Evolutionary conservation across 495 filamentous ascomycete species (phyloP), one percentile per base, ranked within the genome.

Genomic region (Chlorociboria aeruginascens): DNA sequence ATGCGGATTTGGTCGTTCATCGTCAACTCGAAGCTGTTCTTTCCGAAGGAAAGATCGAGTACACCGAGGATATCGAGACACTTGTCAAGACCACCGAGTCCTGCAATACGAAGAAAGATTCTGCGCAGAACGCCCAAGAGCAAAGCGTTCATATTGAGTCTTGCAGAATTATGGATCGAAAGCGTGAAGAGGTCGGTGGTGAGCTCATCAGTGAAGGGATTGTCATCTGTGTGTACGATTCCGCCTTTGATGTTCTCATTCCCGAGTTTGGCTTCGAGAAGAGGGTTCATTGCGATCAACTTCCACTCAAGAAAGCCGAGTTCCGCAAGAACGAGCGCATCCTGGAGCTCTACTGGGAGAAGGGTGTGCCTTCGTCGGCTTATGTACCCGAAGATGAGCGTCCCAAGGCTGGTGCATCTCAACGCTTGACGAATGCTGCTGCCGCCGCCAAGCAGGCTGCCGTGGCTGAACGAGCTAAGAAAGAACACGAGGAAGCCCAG

Each of bases 21-120:
- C 89, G 92, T 53, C 92, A 98, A 62, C 77, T 98, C 14, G 92
- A 97, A 53, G 72, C 84, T 40, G 79, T 87, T 42, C 74, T 98
- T 40, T 93, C 89, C 6, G 78, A 86, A 40, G 85, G 85, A 34
- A 69, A 81, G 32, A 73, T 85, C 45, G 90, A 95, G 53, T 96
- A 94, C 64, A 78, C 69, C 7, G 92, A 98, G 49, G 92, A 98
- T 56, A 62, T 86, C 40, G 92, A 98, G 56, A 81, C 76, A 39
- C 68, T 98, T 29, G 80, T 75, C 56, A 98, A 98, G 77, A 95
- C 84, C 41, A 86, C 89, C 14, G 92, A 98, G 63, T 80, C 85
- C 50, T 95, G 89, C 74, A 98, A 97, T 67, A 95, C 83, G 59
- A 98, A 97, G 79, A 98, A 98, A 64, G 92, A 98, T 59, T 97